Base-by-base conservation (phyloP, 1,284 basidiomycete species). In the Papiliotrema flavescens region DNA sequence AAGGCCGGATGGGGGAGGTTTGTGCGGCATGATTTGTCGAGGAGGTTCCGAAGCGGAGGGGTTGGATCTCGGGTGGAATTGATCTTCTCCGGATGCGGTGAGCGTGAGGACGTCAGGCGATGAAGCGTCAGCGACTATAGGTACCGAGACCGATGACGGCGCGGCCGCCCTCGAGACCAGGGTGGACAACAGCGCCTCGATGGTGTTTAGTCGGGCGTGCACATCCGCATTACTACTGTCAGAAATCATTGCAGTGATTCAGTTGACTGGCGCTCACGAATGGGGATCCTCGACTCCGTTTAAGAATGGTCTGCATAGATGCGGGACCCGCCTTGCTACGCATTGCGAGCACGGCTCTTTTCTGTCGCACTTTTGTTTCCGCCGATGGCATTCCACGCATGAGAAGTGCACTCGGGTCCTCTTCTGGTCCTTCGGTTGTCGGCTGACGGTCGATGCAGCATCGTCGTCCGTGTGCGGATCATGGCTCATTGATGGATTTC, bases 231-330 rank as follows among this genome's bases (percentile, higher is more conserved):
- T 73, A 14, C 73, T 75, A 54, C 19, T 22, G 35, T 53, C 24
- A 35, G n/a, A 17, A 3, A 22, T n/a, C 4, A 19, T 19, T 3
- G 5, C 23, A 3, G 9, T 13, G 32, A 50, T 23, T 28, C 20
- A 35, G 6, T 17, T 36, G 32, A 39, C 13, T 19, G 28, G 28
- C 15, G 73, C 73, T 65, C 53, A 75, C 76, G 65, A 64, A 36
- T 69, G 70, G 3, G 75, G 74, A 59, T 77, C 76, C 47, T 77
- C 76, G 11, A 74, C 74, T n/a, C 77, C 77, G 55, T 78, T 77
- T 35, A 78, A 61, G 64, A 78, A 78, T 3, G 76, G 76, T 42
- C 77, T 59, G 45, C 77, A 78, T 2, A 78, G 69, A 59, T 78
- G 75, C 2, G 77, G 77, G 0, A 78, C 76, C 32, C 74, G 65